Percentiles rank a stretch among this genome's conserved stretches.
phyloP scores from a whole-genome alignment of 129 eudicot genomes.

The Artemisia annua region DNA sequence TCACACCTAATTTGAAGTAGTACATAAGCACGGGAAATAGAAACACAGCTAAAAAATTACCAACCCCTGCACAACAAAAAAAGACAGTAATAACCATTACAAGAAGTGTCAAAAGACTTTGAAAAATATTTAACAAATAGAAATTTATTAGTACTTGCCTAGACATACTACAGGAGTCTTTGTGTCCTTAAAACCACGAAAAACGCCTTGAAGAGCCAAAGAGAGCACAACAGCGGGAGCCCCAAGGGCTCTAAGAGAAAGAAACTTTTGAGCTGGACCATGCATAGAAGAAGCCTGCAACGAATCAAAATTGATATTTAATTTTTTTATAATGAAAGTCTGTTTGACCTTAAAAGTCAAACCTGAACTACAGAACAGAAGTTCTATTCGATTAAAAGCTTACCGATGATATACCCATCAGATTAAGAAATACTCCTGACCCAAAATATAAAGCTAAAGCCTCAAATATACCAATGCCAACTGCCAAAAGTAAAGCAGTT shows the following conservation, averaged over 20 bases:
- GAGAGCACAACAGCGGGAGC: constrained; percentile 95
- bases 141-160: constrained; percentile 43
- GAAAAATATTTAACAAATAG: too few relatives aligned
- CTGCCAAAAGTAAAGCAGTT: constrained; percentile 83
- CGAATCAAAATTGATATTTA: background rate
- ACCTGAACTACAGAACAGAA: constrained; percentile 4
- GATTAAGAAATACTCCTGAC: constrained; percentile 76
- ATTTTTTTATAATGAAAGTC: background rate
- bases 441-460: constrained; percentile 78
- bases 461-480: constrained; percentile 87
- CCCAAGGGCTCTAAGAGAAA: constrained; percentile 81
- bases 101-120: background rate
- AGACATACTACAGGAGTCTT: constrained; percentile 78
- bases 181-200: constrained; percentile 94
- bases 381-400: constrained; percentile 4
- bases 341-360: constrained; percentile 8
- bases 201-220: constrained; percentile 89
- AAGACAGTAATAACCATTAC: constrained; percentile 6
- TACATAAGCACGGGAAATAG: constrained; percentile 79
- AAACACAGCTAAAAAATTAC: constrained; percentile 67
- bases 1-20: constrained; percentile 67
- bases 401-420: constrained; percentile 92
- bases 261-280: constrained; percentile 70
- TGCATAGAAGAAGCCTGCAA: constrained; percentile 77
- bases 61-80: constrained; percentile 62